Conservation (phyloP, 1,139 yeast genomes). For the Candida sanyaensis region DNA sequence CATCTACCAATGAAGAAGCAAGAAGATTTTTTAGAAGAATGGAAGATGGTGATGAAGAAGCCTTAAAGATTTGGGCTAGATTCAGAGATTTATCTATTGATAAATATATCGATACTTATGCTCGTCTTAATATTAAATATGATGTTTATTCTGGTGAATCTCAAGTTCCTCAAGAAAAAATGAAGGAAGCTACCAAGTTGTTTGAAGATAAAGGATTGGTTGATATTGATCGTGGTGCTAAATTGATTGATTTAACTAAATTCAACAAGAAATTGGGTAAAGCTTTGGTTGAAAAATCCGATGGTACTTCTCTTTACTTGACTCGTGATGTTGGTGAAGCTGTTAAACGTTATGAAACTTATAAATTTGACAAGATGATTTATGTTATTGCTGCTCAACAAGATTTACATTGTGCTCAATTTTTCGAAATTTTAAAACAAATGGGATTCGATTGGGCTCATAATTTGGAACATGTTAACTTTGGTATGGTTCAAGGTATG, state of each 20-base stretch:
- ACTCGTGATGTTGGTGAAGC: constrained; percentile 99
- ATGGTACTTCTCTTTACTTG: constrained; percentile 91
- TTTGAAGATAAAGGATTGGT: constrained; percentile 72
- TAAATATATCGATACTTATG: constrained; percentile 84
- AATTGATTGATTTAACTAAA: constrained; percentile 80
- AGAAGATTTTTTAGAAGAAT: constrained; percentile 84
- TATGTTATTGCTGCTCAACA: constrained; percentile 96
- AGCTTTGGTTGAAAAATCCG: constrained; percentile 90
- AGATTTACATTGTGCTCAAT: constrained; percentile 91
- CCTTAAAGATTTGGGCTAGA: constrained; percentile 78
- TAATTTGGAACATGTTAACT: constrained; percentile 78
- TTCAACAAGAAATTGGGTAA: constrained; percentile 94
- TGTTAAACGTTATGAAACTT: constrained; percentile 79
- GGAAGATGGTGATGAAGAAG: constrained; percentile 91
- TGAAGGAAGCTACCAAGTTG: constrained; percentile 64
- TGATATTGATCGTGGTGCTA: constrained; percentile 90
- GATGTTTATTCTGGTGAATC: constrained; percentile 96
- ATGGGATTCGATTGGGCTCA: constrained; percentile 91
- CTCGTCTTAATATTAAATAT: constrained; percentile 84
- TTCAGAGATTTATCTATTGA: constrained; percentile 90
- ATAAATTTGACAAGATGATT: constrained; percentile 92
- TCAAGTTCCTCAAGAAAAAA: constrained; percentile 75
- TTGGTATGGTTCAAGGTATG: constrained; percentile 99
- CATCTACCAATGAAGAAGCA: constrained; percentile 73
- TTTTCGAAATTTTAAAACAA: constrained; percentile 91